Evolutionary conservation across 805 yeast species (phyloP).

Genomic region (Saturnispora ahearnii): DNA sequence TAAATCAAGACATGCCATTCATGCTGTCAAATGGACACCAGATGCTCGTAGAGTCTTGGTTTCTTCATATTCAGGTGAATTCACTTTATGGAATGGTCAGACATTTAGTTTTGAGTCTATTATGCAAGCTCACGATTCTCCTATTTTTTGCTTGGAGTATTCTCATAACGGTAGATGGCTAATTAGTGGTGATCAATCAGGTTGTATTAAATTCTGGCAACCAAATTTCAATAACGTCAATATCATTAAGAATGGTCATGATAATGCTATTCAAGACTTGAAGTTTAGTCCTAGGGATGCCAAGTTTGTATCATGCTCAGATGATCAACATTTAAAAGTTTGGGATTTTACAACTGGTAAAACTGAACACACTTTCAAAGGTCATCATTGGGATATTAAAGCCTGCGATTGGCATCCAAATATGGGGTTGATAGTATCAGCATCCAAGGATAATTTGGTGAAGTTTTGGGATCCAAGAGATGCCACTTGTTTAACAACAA

Average conservation of each 20-base stretch:
- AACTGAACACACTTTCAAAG: conserved; percentile 71
- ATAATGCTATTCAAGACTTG: conserved; percentile 77
- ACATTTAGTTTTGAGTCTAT: conserved; percentile 93
- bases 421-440: conserved; percentile 79
- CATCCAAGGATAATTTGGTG: conserved; percentile 89
- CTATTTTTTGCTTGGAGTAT: conserved; percentile 70
- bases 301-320: conserved; percentile 89
- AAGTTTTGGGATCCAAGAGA: conserved; percentile 95
- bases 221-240: conserved; percentile 96
- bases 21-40: conserved; percentile 92
- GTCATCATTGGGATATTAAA: conserved; percentile 99
- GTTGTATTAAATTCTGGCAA: conserved; percentile 91
- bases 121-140: conserved; percentile 96
- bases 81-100: conserved; percentile 94
- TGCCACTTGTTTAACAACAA: conserved; percentile 62
- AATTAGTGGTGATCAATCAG: conserved; percentile 88
- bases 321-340: conserved; percentile 80
- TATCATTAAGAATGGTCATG: conserved; percentile 58
- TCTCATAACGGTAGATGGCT: conserved; percentile 93
- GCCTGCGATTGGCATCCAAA: conserved; percentile 95
- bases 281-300: conserved; percentile 86
- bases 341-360: conserved; percentile 90
- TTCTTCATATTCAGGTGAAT: conserved; percentile 89
- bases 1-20: conserved; percentile 85
- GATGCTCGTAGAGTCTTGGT: conserved; percentile 87